phyloP scores from a whole-genome alignment of 2,329 filamentous ascomycete genomes.

The Colletotrichum truncatum region DNA sequence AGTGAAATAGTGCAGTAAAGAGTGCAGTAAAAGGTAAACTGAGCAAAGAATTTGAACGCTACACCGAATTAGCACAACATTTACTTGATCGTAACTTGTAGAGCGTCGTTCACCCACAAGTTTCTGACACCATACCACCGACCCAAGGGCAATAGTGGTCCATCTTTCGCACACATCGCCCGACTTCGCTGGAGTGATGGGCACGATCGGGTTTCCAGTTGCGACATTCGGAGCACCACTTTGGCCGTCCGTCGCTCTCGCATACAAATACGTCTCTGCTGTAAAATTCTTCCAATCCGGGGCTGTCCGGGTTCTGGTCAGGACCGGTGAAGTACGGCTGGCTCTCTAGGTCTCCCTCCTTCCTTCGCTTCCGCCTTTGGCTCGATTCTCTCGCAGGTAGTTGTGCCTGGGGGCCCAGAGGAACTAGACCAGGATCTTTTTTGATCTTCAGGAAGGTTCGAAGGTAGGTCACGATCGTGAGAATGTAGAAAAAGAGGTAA shows the following conservation, averaged over 20 bases:
- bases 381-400: slow-evolving; percentile 17
- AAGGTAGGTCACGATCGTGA: slow-evolving; percentile 74
- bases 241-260: slow-evolving; percentile 82
- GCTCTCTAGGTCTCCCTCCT: slow-evolving; percentile 43
- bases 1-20: slow-evolving; percentile 74
- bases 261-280: slow-evolving; percentile 86
- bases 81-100: slow-evolving; percentile 29
- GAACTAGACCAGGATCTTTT: slow-evolving; percentile 77
- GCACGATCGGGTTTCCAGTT: slow-evolving; percentile 90
- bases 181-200: slow-evolving; percentile 86
- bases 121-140: slow-evolving; percentile 91
- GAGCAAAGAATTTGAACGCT: slow-evolving; percentile 92
- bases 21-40: slow-evolving; percentile 81
- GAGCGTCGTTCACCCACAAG: slow-evolving; percentile 55
- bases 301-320: slow-evolving; percentile 65
- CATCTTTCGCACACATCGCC: slow-evolving; percentile 87
- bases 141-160: slow-evolving; percentile 98
- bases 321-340: slow-evolving; percentile 45
- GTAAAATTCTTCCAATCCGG: slow-evolving; percentile 80
- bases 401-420: slow-evolving; percentile 55
- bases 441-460: slow-evolving; percentile 76
- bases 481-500: slow-evolving; percentile 76
- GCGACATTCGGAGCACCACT: slow-evolving; percentile 85
- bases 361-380: slow-evolving; percentile 37
- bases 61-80: neutral